phyloP scores from a whole-genome alignment of 2,329 filamentous ascomycete species.

The Aspergillus sp. region DNA sequence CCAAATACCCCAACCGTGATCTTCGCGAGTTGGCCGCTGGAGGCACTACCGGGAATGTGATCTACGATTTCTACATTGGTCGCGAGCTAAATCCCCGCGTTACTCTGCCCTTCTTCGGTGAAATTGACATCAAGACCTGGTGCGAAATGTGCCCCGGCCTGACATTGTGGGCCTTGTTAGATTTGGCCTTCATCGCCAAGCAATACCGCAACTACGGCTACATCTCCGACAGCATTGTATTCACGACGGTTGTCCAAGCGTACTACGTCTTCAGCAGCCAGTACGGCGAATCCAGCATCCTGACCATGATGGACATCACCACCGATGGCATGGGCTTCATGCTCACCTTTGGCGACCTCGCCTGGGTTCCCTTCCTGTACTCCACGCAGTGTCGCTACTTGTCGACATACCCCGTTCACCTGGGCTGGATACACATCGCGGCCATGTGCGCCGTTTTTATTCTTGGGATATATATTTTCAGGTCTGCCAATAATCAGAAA shows the following conservation, averaged over 20 bases:
- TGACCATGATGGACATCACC: constrained; percentile 90
- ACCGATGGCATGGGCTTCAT: constrained; percentile 91
- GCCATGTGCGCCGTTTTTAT: constrained; percentile 66
- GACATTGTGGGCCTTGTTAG: constrained; percentile 79
- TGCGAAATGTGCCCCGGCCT: constrained; percentile 84
- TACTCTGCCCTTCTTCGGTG: constrained; percentile 47
- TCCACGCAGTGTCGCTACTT: constrained; percentile 80
- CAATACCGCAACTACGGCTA: constrained; percentile 81
- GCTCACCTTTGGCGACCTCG: constrained; percentile 84
- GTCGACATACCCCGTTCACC: constrained; percentile 70
- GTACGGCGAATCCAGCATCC: constrained; percentile 78
- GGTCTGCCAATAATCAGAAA: constrained; percentile 83
- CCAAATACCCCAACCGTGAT: constrained; percentile 60
- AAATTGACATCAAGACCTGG: constrained; percentile 85
- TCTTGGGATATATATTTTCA: constrained; percentile 80
- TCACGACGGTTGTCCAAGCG: constrained; percentile 71
- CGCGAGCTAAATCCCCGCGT: constrained; percentile 87
- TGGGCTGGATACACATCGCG: constrained; percentile 65
- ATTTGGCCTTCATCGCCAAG: constrained; percentile 76
- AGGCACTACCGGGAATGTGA: constrained; percentile 73
- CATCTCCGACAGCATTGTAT: constrained; percentile 78
- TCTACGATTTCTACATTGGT: constrained; percentile 95
- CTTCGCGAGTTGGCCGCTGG: constrained; percentile 76
- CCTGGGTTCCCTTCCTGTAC: constrained; percentile 88
- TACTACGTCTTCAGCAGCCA: constrained; percentile 79